phyloP scores from a whole-genome alignment of 1,284 basidiomycete genomes.

The Vanrija sp. region DNA sequence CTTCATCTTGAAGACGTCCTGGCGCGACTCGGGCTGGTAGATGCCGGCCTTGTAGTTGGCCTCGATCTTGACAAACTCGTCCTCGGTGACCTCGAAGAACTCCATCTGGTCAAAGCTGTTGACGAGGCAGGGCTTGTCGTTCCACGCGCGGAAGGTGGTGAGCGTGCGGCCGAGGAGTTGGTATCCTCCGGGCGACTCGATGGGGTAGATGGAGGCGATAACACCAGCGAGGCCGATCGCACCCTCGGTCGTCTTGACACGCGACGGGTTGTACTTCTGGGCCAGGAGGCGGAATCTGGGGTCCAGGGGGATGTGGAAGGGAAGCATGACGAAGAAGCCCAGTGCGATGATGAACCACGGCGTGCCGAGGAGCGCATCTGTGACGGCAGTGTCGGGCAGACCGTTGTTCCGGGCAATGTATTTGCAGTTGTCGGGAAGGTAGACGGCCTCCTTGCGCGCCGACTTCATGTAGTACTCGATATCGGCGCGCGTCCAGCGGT shows the following conservation, averaged over 20 bases:
- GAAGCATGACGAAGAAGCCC: conserved; percentile 25
- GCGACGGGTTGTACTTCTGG: conserved; percentile 50
- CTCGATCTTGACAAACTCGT: conserved; percentile 51
- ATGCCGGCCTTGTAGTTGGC: conserved; percentile 60
- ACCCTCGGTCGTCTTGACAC: conserved; percentile 49
- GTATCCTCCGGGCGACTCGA: conserved; percentile 64
- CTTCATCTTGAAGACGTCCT: conserved; percentile 20
- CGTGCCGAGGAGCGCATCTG: conserved; percentile 14
- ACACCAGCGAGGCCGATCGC: conserved; percentile 54
- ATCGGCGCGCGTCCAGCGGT: conserved; percentile 59
- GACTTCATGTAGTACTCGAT: conserved; percentile 56
- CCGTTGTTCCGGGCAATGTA: conserved; percentile 62
- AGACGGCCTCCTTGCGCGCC: conserved; percentile 52
- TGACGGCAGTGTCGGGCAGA: conserved; percentile 10
- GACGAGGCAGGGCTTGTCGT: conserved; percentile 59
- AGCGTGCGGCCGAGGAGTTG: conserved; percentile 55
- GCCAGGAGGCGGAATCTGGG: conserved; percentile 29
- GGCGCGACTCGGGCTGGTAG: conserved; percentile 54
- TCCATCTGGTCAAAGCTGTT: conserved; percentile 62
- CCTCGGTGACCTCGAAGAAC: conserved; percentile 34
- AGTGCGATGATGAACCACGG: conserved; percentile 22
- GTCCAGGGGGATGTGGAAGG: conserved; percentile 28
- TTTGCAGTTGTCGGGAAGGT: conserved; percentile 63
- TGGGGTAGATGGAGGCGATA: conserved; percentile 61
- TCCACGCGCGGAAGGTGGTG: conserved; percentile 32